These are phyloP conservation scores for Myxozyma lipomycoides DNA, from an alignment of 805 yeast species.

Conservation along the genomic window DNA sequence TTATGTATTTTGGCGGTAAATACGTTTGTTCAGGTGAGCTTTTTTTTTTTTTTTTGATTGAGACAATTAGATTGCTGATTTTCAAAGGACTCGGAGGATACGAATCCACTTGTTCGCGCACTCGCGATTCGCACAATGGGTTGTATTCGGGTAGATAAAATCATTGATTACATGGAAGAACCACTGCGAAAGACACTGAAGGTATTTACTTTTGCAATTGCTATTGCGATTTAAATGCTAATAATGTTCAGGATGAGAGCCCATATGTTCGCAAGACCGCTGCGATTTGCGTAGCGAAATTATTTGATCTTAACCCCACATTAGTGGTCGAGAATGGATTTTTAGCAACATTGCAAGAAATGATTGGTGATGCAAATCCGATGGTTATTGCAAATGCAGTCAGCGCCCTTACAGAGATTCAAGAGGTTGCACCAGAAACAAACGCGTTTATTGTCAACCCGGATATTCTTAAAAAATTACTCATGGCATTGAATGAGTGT, in stretches of 20 bases:
- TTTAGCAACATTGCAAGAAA: constrained; percentile 56
- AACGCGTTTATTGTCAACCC: constrained; percentile 45
- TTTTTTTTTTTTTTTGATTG: not conserved
- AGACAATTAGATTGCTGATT: not conserved
- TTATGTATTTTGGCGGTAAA: constrained; percentile 92
- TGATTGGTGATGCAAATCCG: constrained; percentile 85
- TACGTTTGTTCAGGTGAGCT: constrained; percentile 69
- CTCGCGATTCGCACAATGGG: constrained; percentile 99
- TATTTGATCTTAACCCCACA: constrained; percentile 77
- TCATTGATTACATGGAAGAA: constrained; percentile 89
- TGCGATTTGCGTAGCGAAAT: constrained; percentile 92
- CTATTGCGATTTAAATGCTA: not conserved
- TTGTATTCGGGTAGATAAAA: constrained; percentile 89
- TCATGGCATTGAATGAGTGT: constrained; percentile 88
- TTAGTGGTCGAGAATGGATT: constrained; percentile 87
- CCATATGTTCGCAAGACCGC: constrained; percentile 98
- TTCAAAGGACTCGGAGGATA: constrained; percentile 76
- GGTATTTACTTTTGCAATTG: constrained; percentile 3
- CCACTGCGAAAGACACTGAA: constrained; percentile 81
- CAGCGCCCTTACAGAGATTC: constrained; percentile 78
- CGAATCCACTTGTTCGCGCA: constrained; percentile 92
- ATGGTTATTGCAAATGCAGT: constrained; percentile 93
- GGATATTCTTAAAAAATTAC: constrained; percentile 49
- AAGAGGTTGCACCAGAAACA: constrained; percentile 57
- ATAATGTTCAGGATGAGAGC: constrained; percentile 62